Evolutionary conservation across 768 basidiomycete genomes (phyloP).

Genomic region (Thelephora ganbajun): DNA sequence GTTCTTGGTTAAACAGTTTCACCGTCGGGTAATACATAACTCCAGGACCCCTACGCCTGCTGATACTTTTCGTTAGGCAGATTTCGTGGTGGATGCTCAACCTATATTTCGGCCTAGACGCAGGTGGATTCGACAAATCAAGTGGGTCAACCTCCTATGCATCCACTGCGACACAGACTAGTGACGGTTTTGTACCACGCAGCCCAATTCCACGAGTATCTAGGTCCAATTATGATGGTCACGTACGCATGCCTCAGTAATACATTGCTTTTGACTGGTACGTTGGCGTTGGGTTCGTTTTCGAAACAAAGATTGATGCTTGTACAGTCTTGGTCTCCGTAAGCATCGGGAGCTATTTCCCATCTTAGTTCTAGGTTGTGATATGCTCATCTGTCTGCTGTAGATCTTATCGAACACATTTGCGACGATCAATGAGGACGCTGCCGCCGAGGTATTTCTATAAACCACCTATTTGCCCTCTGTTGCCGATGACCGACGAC

Average conservation of each 20-base stretch:
- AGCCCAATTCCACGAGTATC: constrained; percentile 72
- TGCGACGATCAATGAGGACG: constrained; percentile 85
- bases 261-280: constrained; percentile 80
- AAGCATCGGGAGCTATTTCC: constrained; percentile 14
- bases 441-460: constrained; percentile 64
- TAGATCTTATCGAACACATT: constrained; percentile 95
- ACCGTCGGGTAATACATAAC: constrained; percentile 20
- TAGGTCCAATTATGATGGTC: constrained; percentile 86
- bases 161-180: neutral
- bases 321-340: constrained; percentile 64
- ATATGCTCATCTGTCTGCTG: neutral
- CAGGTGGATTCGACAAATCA: constrained; percentile 72
- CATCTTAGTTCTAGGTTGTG: constrained; percentile 12
- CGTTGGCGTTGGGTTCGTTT: constrained; percentile 10
- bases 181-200: constrained; percentile 3
- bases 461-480: neutral
- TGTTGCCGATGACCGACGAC: constrained; percentile 1
- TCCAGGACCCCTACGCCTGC: neutral
- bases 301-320: neutral
- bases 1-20: constrained; percentile 9
- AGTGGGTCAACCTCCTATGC: constrained; percentile 31
- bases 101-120: constrained; percentile 90
- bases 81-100: constrained; percentile 96
- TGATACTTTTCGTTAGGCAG: constrained; percentile 21
- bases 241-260: constrained; percentile 88